Conservation (phyloP, 345 rosid species). For the Cardiospermum halicacabum region DNA sequence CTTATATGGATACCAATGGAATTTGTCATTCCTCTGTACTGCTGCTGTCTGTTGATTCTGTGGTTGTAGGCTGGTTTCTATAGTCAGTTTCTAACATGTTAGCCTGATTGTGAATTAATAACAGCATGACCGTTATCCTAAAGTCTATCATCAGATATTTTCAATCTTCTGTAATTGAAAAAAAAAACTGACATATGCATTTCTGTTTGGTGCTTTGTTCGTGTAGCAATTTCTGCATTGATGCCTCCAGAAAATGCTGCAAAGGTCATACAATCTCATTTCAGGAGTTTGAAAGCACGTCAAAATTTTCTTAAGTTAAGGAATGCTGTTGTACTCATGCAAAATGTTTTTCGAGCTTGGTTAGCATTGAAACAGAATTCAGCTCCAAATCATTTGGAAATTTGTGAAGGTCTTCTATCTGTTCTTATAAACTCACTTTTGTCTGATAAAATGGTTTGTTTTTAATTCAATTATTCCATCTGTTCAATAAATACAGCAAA, state of each 20-base stretch:
- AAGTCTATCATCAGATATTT: neutral
- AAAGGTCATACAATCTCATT: conserved; percentile 53
- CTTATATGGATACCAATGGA: neutral
- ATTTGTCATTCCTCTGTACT: neutral
- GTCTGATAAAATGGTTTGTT: neutral
- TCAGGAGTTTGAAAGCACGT: conserved; percentile 42
- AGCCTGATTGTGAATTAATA: neutral
- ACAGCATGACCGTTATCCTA: neutral
- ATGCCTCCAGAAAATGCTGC: conserved; percentile 55
- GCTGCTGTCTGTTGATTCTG: neutral
- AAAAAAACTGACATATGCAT: neutral
- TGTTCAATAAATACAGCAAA: conserved; percentile 32
- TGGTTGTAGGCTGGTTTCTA: neutral
- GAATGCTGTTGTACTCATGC: conserved; percentile 43
- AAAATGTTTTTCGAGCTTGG: conserved; percentile 53
- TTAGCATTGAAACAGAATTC: conserved; percentile 41
- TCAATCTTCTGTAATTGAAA: neutral
- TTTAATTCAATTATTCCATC: conserved; percentile 7
- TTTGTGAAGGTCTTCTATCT: conserved; percentile 19
- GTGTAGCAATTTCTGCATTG: conserved; percentile 6
- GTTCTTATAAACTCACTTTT: conserved; percentile 4
- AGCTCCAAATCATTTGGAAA: conserved; percentile 14
- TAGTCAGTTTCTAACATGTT: neutral
- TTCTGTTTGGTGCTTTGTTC: neutral
- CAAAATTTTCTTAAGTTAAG: conserved; percentile 40